phyloP scores from a whole-genome alignment of 1,284 basidiomycete genomes.

The Psilocybe mexicana region DNA sequence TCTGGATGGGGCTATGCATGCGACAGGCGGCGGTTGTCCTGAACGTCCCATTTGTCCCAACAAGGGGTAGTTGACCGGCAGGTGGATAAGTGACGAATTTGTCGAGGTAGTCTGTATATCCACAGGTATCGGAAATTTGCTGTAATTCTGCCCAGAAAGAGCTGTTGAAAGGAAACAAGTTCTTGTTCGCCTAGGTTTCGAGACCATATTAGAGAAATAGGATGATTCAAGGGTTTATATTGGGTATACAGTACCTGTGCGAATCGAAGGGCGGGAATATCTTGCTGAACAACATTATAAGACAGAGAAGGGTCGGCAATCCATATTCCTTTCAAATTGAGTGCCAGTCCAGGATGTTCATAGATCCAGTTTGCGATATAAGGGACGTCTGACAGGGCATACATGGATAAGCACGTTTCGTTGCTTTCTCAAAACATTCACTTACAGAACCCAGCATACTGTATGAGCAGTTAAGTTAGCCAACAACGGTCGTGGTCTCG shows the following conservation, averaged over 20 bases:
- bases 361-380: constrained; percentile 74
- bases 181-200: constrained; percentile 44
- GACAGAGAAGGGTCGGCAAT: constrained; percentile 59
- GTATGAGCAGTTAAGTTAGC: background rate
- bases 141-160: constrained; percentile 59
- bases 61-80: constrained; percentile 50
- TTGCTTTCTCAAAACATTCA: constrained; percentile 11
- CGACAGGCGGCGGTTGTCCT: constrained; percentile 38
- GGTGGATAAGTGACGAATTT: constrained; percentile 69
- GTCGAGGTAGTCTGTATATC: constrained; percentile 62
- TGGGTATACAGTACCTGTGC: constrained; percentile 47
- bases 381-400: constrained; percentile 34
- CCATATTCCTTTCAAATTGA: constrained; percentile 65
- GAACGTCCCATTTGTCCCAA: constrained; percentile 37
- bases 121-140: constrained; percentile 52
- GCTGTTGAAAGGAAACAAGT: constrained; percentile 55
- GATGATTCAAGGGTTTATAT: background rate
- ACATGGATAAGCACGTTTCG: background rate
- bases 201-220: background rate
- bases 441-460: constrained; percentile 67
- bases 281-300: constrained; percentile 40
- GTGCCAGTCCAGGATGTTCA: constrained; percentile 55
- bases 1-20: constrained; percentile 44
- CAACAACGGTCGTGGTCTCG: background rate
- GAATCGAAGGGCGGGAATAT: constrained; percentile 67